Evolutionary conservation across 805 yeast genomes (phyloP).

Genomic region (Zygosaccharomyces gambellarensis): DNA sequence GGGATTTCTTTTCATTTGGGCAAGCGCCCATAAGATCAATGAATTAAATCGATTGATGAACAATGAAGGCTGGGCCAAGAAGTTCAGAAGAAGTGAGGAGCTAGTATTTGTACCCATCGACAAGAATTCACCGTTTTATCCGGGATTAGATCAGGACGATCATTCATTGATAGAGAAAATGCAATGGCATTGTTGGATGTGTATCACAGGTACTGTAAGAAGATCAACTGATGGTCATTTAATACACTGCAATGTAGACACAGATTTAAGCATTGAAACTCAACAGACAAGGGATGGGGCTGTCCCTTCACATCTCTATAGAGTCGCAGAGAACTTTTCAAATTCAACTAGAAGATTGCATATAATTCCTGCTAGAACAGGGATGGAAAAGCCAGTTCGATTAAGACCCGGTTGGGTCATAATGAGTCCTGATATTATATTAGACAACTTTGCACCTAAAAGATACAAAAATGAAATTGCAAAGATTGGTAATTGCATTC

Average conservation of each 20-base stretch:
- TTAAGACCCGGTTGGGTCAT: constrained; percentile 88
- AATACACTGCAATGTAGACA: constrained; percentile 88
- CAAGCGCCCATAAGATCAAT: constrained; percentile 66
- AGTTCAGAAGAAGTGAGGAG: constrained; percentile 86
- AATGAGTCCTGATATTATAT: constrained; percentile 73
- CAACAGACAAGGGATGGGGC: constrained; percentile 39
- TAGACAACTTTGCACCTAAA: constrained; percentile 59
- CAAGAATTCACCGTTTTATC: constrained; percentile 59
- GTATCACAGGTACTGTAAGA: constrained; percentile 89
- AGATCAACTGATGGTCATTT: constrained; percentile 77
- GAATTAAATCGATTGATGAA: constrained; percentile 54
- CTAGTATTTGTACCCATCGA: constrained; percentile 74
- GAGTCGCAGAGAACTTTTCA: constrained; percentile 83
- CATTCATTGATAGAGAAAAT: constrained; percentile 55
- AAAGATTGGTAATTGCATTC: constrained; percentile 51
- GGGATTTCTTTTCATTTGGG: constrained; percentile 84
- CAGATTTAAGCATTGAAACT: constrained; percentile 74
- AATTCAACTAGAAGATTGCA: constrained; percentile 78
- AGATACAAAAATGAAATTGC: constrained; percentile 43
- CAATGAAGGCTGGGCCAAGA: constrained; percentile 53
- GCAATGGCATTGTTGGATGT: constrained; percentile 98
- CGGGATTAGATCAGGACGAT: constrained; percentile 48
- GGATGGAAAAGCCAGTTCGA: constrained; percentile 56
- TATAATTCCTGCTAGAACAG: constrained; percentile 71
- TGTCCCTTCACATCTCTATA: constrained; percentile 73